These are phyloP conservation scores for Podaxis rugospora DNA, from an alignment of 768 basidiomycete species.

Conservation along the genomic window DNA sequence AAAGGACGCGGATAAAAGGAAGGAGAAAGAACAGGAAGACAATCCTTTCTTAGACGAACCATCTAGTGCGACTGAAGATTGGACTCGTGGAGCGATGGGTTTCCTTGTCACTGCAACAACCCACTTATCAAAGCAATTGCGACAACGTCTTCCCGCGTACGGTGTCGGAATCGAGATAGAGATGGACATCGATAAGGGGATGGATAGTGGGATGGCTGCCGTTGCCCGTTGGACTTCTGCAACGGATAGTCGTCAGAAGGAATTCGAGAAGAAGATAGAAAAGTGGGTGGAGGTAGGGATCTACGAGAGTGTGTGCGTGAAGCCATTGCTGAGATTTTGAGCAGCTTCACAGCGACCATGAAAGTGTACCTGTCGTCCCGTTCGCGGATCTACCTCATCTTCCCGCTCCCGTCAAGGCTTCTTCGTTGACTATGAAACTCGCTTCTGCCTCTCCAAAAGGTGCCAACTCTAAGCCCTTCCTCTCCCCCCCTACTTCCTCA, in stretches of 20 bases:
- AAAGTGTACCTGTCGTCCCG: constrained; percentile 54
- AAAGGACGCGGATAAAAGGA: background rate
- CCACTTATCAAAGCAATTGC: constrained; percentile 62
- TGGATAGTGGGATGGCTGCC: constrained; percentile 82
- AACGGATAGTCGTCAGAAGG: constrained; percentile 53
- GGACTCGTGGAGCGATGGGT: constrained; percentile 80
- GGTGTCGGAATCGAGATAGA: constrained; percentile 87
- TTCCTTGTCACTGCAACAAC: constrained; percentile 68
- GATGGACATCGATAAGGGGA: constrained; percentile 77
- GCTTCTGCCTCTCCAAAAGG: constrained; percentile 74
- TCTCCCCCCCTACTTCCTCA: background rate
- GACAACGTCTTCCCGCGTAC: constrained; percentile 72
- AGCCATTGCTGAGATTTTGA: background rate
- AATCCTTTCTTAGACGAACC: constrained; percentile 64
- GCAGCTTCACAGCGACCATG: constrained; percentile 47
- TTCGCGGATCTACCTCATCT: constrained; percentile 63
- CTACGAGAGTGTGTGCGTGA: background rate
- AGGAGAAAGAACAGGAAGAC: constrained; percentile 43
- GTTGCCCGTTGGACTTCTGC: constrained; percentile 84
- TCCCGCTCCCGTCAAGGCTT: constrained; percentile 46
- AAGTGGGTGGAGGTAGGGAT: constrained; percentile 60
- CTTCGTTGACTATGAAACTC: constrained; percentile 64
- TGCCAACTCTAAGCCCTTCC: constrained; percentile 13
- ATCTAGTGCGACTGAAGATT: constrained; percentile 47
- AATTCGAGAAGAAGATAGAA: constrained; percentile 56